These are phyloP conservation scores for Pneumocystis jirovecii DNA, from an alignment of 1,139 yeast species.

Conservation along the genomic window DNA sequence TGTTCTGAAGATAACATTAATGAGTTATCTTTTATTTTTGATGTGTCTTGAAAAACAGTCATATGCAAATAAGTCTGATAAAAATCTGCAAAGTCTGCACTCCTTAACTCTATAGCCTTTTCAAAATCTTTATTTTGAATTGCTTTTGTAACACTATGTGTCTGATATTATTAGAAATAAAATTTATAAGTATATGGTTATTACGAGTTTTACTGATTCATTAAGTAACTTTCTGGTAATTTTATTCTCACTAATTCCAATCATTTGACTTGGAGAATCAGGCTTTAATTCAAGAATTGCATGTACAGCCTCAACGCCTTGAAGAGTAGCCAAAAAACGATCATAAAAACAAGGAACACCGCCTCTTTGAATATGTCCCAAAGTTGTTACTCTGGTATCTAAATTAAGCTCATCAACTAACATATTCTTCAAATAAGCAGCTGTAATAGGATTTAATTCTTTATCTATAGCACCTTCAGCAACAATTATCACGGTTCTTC, in stretches of 20 bases:
- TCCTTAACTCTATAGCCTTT: conserved; percentile 74
- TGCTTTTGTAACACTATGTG: conserved; percentile 77
- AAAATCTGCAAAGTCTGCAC: conserved; percentile 72
- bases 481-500: conserved; percentile 88
- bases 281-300: conserved; percentile 84
- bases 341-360: conserved; percentile 94
- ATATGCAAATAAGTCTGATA: conserved; percentile 37
- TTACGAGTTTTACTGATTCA: conserved; percentile 58
- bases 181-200: background rate
- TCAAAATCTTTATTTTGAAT: conserved; percentile 66
- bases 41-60: conserved; percentile 14
- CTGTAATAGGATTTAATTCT: conserved; percentile 64
- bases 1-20: background rate
- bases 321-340: conserved; percentile 77
- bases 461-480: conserved; percentile 94
- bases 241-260: conserved; percentile 76
- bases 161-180: conserved; percentile 19
- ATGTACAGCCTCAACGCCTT: conserved; percentile 93
- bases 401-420: conserved; percentile 61
- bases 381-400: conserved; percentile 85
- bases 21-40: conserved; percentile 12
- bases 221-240: conserved; percentile 69
- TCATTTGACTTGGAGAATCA: conserved; percentile 88
- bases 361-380: conserved; percentile 97
- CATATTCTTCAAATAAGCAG: conserved; percentile 64